Evolutionary conservation across 1,139 yeast species (phyloP), one percentile per base, ranked within the genome.

Genomic region (Blastobotrys capitulatus): DNA sequence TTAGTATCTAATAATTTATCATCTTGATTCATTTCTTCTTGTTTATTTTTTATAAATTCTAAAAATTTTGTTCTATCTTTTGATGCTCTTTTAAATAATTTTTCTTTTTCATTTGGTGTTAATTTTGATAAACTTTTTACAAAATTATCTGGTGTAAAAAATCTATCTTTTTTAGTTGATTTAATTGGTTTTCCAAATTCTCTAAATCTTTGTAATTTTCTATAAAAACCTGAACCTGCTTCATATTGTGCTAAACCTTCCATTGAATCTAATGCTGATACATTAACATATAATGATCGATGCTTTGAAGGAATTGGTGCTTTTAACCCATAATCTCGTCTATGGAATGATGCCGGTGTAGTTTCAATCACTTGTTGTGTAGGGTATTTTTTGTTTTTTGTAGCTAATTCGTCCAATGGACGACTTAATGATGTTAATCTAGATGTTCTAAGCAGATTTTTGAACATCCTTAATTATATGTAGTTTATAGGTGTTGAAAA

Each of bases 241-340:
- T 78, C 82, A 57, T 75, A 80, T 49, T 73, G 74, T 9, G 82
- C 77, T 49, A 79, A 62, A 38, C 79, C 74, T 51, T 76, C 78
- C 50, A 72, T 67, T 47, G 76, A 75, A 57, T 81, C 86, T 39
- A 80, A 59, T 40, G 77, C 76, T 47, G 76, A 72, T 44, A 76
- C 70, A 12, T 77, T 73, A 50, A 81, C 63, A 57, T 73, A 75
- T 48, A 76, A 70, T 1, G 80, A 66, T 53, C 71, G 70, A 45
- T 74, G 64, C 52, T 74, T 75, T 13, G 68, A 63, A 2, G 87
- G 86, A 36, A 82, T 66, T 46, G 80, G 71, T 54, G 77, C 68
- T 60, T 82, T 82, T 50, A 82, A 64, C 56, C 88, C 88, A 78
- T 80, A 82, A 65, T 82, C 83, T 52, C 78, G 76, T 57, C 82